Evolutionary conservation across 106 monocot genomes (phyloP).

Genomic region (Dendrobium chrysotoxum): DNA sequence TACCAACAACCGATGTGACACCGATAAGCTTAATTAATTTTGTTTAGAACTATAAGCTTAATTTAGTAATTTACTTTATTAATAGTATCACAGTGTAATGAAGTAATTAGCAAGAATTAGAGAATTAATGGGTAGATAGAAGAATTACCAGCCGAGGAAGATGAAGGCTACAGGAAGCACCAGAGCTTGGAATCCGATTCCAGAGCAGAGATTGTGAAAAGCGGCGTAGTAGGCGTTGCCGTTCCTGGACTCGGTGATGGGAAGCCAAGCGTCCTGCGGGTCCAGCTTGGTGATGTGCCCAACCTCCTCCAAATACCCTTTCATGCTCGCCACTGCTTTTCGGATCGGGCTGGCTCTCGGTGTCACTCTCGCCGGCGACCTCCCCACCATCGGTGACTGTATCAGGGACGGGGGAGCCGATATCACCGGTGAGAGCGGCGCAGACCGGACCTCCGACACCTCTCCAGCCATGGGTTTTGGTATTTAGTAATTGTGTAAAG

Average conservation of each 20-base stretch:
- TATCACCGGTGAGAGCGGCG: constrained; percentile 49
- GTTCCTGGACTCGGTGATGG: constrained; percentile 89
- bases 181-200: constrained; percentile 82
- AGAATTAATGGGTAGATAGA: neutral
- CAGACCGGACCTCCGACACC: constrained; percentile 11
- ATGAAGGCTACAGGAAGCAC: constrained; percentile 78
- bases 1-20: too few relatives aligned
- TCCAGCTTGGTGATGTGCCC: constrained; percentile 63
- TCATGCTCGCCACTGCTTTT: constrained; percentile 54
- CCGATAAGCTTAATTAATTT: too few relatives aligned
- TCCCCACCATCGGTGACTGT: constrained; percentile 23
- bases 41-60: too few relatives aligned
- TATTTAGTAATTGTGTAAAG: neutral
- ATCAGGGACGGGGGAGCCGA: constrained; percentile 36
- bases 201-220: constrained; percentile 83
- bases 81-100: neutral
- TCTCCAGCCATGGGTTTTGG: neutral
- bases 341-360: constrained; percentile 51
- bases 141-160: constrained; percentile 66
- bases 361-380: constrained; percentile 24
- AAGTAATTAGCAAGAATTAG: neutral
- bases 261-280: constrained; percentile 77
- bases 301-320: constrained; percentile 61
- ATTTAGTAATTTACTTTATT: too few relatives aligned
- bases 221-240: constrained; percentile 88